phyloP scores from a whole-genome alignment of 1,284 basidiomycete genomes.

The Amylostereum chailletii region DNA sequence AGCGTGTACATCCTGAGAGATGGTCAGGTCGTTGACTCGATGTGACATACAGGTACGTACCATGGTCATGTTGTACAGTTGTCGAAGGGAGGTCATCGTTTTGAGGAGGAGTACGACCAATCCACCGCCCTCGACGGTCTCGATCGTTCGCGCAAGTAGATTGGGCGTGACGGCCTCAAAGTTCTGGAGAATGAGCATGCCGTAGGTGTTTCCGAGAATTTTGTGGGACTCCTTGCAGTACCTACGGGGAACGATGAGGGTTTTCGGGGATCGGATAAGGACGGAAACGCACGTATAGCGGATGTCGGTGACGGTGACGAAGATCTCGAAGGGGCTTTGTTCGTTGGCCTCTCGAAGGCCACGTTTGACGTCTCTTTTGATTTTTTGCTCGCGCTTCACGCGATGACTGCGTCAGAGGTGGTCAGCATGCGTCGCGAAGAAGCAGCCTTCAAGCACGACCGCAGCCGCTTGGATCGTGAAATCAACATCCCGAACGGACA shows the following conservation, averaged over 20 bases:
- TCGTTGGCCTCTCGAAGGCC: conserved; percentile 93
- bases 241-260: conserved; percentile 20
- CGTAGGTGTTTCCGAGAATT: conserved; percentile 95
- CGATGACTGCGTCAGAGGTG: conserved; percentile 59
- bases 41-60: conserved; percentile 34
- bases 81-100: conserved; percentile 90
- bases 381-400: conserved; percentile 93
- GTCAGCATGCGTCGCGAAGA: background rate
- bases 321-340: conserved; percentile 96
- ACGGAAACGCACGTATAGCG: conserved; percentile 73
- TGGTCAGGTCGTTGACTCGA: background rate
- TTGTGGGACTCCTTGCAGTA: conserved; percentile 95
- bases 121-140: conserved; percentile 97
- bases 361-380: conserved; percentile 90
- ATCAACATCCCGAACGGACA: conserved; percentile 1
- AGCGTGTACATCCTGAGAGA: conserved; percentile 79
- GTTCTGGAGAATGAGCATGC: conserved; percentile 96
- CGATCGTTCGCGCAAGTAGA: conserved; percentile 91
- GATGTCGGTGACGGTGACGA: conserved; percentile 98
- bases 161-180: conserved; percentile 99
- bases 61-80: conserved; percentile 96
- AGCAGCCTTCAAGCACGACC: background rate
- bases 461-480: background rate
- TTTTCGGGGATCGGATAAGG: background rate
- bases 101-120: conserved; percentile 88